Evolutionary conservation across 2,329 filamentous ascomycete genomes (phyloP).

Genomic region (Xylaria multiplex): DNA sequence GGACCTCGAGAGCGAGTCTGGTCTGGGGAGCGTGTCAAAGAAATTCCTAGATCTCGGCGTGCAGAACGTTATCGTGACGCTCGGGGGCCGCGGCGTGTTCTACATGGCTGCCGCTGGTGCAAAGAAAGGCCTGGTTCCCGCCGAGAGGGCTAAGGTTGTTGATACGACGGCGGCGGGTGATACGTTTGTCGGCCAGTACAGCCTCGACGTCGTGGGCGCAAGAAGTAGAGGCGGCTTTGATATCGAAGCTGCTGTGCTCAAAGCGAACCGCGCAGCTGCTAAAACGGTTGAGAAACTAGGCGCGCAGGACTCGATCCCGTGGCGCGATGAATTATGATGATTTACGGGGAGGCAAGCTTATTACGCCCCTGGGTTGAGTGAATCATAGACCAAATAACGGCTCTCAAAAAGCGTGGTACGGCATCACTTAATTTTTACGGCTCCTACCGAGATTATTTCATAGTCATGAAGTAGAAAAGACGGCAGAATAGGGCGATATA

Average conservation of each 20-base stretch:
- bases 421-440: not conserved
- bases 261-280: slow-evolving; percentile 71
- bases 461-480: not conserved
- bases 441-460: not conserved
- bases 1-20: slow-evolving; percentile 59
- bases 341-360: not conserved
- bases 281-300: slow-evolving; percentile 73
- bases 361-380: not conserved
- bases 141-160: slow-evolving; percentile 78
- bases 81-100: slow-evolving; percentile 83
- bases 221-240: slow-evolving; percentile 54
- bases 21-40: slow-evolving; percentile 59
- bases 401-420: not conserved
- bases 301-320: slow-evolving; percentile 74
- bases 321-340: slow-evolving; percentile 60
- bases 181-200: slow-evolving; percentile 91
- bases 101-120: slow-evolving; percentile 60
- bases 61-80: slow-evolving; percentile 80
- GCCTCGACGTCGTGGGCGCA: slow-evolving; percentile 71
- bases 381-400: not conserved
- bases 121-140: slow-evolving; percentile 63
- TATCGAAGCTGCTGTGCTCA: slow-evolving; percentile 67
- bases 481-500: not conserved
- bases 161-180: slow-evolving; percentile 96
- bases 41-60: slow-evolving; percentile 77